Percentiles rank a stretch among this genome's conserved stretches.
These are phyloP conservation scores for Serendipita vermifera DNA, from an alignment of 768 basidiomycete species.

Conservation along the genomic window DNA sequence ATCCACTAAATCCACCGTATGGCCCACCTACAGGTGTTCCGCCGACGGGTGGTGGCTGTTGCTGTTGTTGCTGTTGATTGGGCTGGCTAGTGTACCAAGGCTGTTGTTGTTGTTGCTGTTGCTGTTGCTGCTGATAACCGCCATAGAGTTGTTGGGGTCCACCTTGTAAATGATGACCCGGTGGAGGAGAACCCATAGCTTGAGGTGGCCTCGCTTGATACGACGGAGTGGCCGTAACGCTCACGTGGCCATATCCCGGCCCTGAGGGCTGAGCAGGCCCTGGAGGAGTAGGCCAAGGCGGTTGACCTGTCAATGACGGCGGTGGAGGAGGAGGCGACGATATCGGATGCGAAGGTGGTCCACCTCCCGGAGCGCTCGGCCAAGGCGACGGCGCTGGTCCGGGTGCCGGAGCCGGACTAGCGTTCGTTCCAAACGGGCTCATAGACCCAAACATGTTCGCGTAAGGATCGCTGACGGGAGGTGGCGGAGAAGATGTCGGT, in stretches of 20 bases:
- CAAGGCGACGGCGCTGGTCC: conserved; percentile 13
- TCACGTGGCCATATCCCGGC: not conserved
- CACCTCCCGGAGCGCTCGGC: not conserved
- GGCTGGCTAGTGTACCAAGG: not conserved
- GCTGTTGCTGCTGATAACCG: not conserved
- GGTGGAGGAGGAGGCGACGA: conserved; percentile 9
- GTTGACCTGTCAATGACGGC: conserved; percentile 8
- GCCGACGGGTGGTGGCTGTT: no score
- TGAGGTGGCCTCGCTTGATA: no score
- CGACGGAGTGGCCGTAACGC: no score
- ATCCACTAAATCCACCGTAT: no score
- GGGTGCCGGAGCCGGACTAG: not conserved
- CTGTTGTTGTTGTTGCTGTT: conserved; percentile 6
- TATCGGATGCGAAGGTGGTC: not conserved
- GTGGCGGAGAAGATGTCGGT: conserved; percentile 6
- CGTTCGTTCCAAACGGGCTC: conserved; percentile 10
- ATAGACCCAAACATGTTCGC: conserved; percentile 13
- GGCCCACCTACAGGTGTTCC: no score
- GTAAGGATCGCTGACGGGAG: conserved; percentile 15
- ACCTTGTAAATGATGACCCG: no score
- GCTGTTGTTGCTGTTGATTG: conserved; percentile 2
- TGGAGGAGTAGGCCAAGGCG: no score
- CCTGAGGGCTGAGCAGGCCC: no score
- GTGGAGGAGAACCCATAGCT: no score
- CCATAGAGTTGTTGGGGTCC: not conserved